A percentile compares a stretch with the other conserved stretches of the same genome.
Conservation (phyloP, 2,329 filamentous ascomycete species). For the Cyphellophora attinorum region DNA sequence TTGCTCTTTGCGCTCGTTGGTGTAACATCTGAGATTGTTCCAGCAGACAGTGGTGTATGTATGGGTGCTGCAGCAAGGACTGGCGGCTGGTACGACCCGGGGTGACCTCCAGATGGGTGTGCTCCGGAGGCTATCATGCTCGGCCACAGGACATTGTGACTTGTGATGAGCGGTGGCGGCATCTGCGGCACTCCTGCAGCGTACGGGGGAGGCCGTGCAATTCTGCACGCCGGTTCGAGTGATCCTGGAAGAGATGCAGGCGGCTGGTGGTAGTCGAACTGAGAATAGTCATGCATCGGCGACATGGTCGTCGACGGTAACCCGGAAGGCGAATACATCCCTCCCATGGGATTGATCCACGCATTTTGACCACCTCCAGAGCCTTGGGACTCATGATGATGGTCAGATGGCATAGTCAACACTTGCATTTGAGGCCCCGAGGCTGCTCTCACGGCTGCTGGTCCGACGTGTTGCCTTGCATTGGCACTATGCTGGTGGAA, state of each 20-base stretch:
- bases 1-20: slow-evolving; percentile 18
- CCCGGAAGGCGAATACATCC: slow-evolving; percentile 25
- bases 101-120: slow-evolving; percentile 11
- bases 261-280: slow-evolving; percentile 50
- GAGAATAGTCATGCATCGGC: slow-evolving; percentile 61
- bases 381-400: slow-evolving; percentile 32
- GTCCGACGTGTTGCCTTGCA: slow-evolving; percentile 4
- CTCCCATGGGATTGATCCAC: slow-evolving; percentile 35
- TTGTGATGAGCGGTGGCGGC: slow-evolving; percentile 60
- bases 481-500: slow-evolving; percentile 4
- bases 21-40: slow-evolving; percentile 32
- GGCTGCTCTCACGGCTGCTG: slow-evolving; percentile 4
- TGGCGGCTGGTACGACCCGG: slow-evolving; percentile 50
- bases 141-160: slow-evolving; percentile 54
- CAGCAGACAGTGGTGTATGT: slow-evolving; percentile 34
- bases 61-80: slow-evolving; percentile 46
- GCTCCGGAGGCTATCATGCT: slow-evolving; percentile 57
- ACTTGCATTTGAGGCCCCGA: slow-evolving; percentile 15
- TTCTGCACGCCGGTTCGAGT: slow-evolving; percentile 44
- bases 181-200: slow-evolving; percentile 32
- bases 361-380: slow-evolving; percentile 33
- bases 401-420: slow-evolving; percentile 32
- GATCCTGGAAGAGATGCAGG: slow-evolving; percentile 47
- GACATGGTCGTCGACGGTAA: slow-evolving; percentile 39
- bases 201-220: slow-evolving; percentile 49